Evolutionary conservation across 306 rosid species (phyloP).

Genomic region (Astragalus membranaceus): DNA sequence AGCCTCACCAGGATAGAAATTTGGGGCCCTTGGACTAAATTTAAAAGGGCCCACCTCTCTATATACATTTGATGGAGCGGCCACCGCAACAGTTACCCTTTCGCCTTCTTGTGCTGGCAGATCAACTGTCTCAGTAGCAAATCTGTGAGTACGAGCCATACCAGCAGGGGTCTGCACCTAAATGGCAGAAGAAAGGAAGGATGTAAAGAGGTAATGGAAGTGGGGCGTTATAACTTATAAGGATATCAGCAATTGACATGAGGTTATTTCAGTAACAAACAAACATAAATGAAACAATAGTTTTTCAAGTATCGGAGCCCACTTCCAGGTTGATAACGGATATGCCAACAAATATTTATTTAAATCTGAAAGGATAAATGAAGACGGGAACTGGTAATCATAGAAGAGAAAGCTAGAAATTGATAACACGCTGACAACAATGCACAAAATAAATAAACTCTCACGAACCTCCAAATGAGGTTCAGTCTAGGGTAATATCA

Average conservation of each 20-base stretch:
- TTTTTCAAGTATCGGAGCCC: background rate
- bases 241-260: constrained; percentile 1
- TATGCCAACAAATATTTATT: background rate
- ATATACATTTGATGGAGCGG: constrained; percentile 72
- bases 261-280: constrained; percentile 1
- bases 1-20: constrained; percentile 77
- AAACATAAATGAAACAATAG: background rate
- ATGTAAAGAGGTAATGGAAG: background rate
- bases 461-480: constrained; percentile 7
- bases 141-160: constrained; percentile 81
- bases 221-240: background rate
- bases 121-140: constrained; percentile 93
- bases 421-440: background rate
- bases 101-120: constrained; percentile 92
- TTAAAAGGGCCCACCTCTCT: constrained; percentile 81
- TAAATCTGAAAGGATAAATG: background rate
- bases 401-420: constrained; percentile 5
- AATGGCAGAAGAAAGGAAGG: constrained; percentile 14
- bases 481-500: background rate
- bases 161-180: constrained; percentile 94
- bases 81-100: constrained; percentile 85
- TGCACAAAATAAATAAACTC: background rate
- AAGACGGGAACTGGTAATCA: constrained; percentile 2
- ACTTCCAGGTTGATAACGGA: background rate
- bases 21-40: constrained; percentile 76